These are phyloP conservation scores for Termitomyces sp. DNA, from an alignment of 768 basidiomycete genomes.

Conservation along the genomic window DNA sequence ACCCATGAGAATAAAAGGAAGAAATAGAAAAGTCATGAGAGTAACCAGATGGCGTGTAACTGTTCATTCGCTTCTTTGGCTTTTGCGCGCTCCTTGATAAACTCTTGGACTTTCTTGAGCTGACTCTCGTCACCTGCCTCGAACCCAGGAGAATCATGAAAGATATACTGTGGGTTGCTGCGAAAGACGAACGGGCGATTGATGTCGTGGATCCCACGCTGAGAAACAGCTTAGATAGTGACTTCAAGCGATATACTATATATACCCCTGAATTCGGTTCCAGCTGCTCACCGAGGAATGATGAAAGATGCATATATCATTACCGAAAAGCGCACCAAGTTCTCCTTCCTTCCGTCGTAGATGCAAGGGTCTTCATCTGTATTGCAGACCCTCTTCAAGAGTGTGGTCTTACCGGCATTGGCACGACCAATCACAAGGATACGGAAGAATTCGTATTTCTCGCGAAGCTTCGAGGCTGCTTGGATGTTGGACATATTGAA, in stretches of 20 bases:
- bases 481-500: background rate
- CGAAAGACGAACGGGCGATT: background rate
- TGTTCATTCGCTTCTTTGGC: background rate
- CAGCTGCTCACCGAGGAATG: background rate
- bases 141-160: background rate
- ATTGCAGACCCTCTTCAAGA: constrained; percentile 1
- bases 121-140: background rate
- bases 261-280: background rate
- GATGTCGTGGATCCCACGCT: background rate
- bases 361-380: constrained; percentile 1
- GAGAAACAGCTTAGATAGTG: background rate
- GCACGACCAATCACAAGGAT: constrained; percentile 10
- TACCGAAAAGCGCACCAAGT: background rate
- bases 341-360: background rate
- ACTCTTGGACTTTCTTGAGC: constrained; percentile 3
- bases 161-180: constrained; percentile 1
- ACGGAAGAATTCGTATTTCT: constrained; percentile 2
- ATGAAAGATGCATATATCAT: too few relatives aligned
- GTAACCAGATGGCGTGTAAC: background rate
- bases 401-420: constrained; percentile 7
- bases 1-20: background rate
- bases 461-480: background rate
- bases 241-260: background rate
- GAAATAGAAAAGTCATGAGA: background rate
- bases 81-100: background rate